phyloP scores from a whole-genome alignment of 2,329 filamentous ascomycete genomes.

The Fusarium duplospermum region DNA sequence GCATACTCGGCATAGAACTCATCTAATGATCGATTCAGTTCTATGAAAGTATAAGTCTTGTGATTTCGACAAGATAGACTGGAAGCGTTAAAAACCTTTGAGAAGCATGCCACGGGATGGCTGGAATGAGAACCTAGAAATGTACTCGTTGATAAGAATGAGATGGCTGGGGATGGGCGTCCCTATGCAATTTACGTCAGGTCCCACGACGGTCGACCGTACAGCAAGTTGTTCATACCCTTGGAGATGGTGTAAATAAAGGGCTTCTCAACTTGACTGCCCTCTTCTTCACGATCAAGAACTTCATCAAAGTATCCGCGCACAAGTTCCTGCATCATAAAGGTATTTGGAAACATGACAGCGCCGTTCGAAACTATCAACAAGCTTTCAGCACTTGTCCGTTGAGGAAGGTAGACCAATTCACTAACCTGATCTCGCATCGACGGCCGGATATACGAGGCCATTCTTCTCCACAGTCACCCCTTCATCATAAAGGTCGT shows the following conservation, averaged over 20 bases:
- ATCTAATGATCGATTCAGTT: slow-evolving; percentile 25
- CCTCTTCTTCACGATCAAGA: slow-evolving; percentile 25
- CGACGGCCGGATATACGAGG: slow-evolving; percentile 26
- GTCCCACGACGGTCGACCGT: neutral
- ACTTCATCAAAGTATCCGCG: slow-evolving; percentile 26
- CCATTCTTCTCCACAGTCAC: slow-evolving; percentile 15
- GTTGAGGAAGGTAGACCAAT: too few species aligned
- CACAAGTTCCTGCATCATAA: slow-evolving; percentile 30
- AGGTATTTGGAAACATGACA: slow-evolving; percentile 37
- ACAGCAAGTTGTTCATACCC: slow-evolving; percentile 5
- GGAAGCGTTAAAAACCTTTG: slow-evolving; percentile 11
- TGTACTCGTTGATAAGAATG: slow-evolving; percentile 29
- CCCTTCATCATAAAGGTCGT: slow-evolving; percentile 15
- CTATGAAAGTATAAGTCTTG: slow-evolving; percentile 1
- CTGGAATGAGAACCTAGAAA: slow-evolving; percentile 31
- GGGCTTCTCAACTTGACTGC: slow-evolving; percentile 12
- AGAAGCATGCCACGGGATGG: slow-evolving; percentile 33
- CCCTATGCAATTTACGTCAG: neutral
- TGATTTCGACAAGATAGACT: neutral
- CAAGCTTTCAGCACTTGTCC: neutral
- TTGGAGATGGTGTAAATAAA: slow-evolving; percentile 27
- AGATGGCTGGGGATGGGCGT: slow-evolving; percentile 23
- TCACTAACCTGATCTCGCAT: neutral
- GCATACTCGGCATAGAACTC: slow-evolving; percentile 21
- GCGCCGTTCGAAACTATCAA: slow-evolving; percentile 30